These are phyloP conservation scores for Trypanosomatidae sp. DNA, from an alignment of 208 protist genomes.

Conservation along the genomic window DNA sequence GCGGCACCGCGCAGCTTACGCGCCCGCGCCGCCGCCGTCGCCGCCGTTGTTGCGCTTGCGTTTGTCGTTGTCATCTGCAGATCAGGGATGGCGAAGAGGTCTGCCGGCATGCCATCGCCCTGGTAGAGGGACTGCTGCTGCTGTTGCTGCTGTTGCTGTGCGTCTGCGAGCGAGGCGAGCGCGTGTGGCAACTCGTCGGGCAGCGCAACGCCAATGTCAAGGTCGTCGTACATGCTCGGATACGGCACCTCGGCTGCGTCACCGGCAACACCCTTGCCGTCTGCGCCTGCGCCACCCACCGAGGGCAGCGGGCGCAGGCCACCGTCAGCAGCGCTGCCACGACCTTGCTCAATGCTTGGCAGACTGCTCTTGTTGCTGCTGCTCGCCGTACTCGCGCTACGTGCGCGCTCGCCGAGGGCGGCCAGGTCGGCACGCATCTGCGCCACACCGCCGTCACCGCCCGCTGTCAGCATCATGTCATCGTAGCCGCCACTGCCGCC, in stretches of 20 bases:
- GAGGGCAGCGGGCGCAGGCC: too few relatives aligned
- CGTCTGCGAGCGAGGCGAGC: conserved; percentile 1
- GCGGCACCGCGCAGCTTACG: conserved; percentile 19
- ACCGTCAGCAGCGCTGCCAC: conserved; percentile 34
- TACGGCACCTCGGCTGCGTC: conserved; percentile 16
- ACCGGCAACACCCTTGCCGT: too few relatives aligned
- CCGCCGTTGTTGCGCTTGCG: too few relatives aligned
- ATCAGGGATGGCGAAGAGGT: conserved; percentile 17
- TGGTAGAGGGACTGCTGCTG: too few relatives aligned
- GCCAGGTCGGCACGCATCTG: conserved; percentile 68
- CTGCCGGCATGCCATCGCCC: conserved; percentile 2
- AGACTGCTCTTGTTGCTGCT: conserved; percentile 75
- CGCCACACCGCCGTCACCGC: conserved; percentile 75
- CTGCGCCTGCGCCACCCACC: too few relatives aligned
- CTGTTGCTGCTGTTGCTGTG: neutral
- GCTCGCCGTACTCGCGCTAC: conserved; percentile 33
- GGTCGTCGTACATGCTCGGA: conserved; percentile 30
- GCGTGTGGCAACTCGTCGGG: conserved; percentile 39
- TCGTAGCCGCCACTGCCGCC: conserved; percentile 8
- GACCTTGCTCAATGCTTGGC: conserved; percentile 73
- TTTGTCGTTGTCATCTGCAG: conserved; percentile 6
- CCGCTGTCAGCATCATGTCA: conserved; percentile 38
- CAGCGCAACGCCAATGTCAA: conserved; percentile 72
- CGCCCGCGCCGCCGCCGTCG: neutral
- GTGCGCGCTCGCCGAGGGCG: conserved; percentile 50